A percentile compares a stretch with the other conserved stretches of the same genome.
phyloP scores from a whole-genome alignment of 768 basidiomycete species.

The Podaxis sp. region DNA sequence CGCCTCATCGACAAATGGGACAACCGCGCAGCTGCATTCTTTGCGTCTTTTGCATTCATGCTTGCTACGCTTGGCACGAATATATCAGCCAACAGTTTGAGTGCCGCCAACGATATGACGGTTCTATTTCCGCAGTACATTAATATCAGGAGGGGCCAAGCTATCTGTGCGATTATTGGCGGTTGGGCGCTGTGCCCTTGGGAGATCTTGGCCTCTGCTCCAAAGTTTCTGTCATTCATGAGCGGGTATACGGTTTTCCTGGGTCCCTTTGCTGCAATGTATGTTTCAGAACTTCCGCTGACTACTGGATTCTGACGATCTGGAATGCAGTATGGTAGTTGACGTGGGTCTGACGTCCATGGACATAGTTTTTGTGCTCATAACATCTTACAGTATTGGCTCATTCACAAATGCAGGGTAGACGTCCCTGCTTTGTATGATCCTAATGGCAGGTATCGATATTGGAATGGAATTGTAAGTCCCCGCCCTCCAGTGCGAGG shows the following conservation, averaged over 20 bases:
- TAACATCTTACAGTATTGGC: constrained; percentile 58
- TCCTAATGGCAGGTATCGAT: constrained; percentile 77
- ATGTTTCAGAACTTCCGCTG: constrained; percentile 24
- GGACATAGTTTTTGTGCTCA: neutral
- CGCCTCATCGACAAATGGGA: constrained; percentile 78
- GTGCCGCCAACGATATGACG: constrained; percentile 83
- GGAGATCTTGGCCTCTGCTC: constrained; percentile 73
- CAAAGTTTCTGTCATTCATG: constrained; percentile 76
- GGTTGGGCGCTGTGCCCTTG: constrained; percentile 88
- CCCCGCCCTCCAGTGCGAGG: neutral
- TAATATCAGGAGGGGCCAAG: constrained; percentile 78
- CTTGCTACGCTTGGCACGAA: constrained; percentile 72
- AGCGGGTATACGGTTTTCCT: constrained; percentile 84
- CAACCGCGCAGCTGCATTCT: constrained; percentile 85
- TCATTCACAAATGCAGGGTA: constrained; percentile 68
- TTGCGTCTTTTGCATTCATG: constrained; percentile 72
- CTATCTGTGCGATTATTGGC: constrained; percentile 78
- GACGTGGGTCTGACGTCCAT: constrained; percentile 35
- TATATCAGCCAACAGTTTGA: constrained; percentile 72
- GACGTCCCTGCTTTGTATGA: constrained; percentile 86
- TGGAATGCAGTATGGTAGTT: constrained; percentile 38
- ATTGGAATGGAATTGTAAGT: constrained; percentile 69
- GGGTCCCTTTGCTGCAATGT: constrained; percentile 83
- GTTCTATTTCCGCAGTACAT: constrained; percentile 76
- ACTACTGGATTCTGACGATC: neutral